Base-by-base conservation (phyloP, 2,329 filamentous ascomycete genomes). In the Epicoccum nigrum region DNA sequence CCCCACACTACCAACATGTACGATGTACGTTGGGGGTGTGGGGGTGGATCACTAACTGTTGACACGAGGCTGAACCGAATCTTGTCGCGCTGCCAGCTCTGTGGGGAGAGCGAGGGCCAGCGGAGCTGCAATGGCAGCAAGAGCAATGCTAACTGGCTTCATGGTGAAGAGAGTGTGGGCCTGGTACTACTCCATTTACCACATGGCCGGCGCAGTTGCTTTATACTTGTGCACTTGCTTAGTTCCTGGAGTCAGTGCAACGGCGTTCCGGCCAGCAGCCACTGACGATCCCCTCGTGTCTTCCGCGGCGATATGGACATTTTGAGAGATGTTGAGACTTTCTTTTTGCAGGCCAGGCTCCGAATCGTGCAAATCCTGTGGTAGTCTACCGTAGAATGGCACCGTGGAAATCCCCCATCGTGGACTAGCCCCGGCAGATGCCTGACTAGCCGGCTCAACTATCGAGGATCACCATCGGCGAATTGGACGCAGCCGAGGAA, bases 91-190 rank as follows among this genome's bases (percentile, higher is more conserved):
- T 15, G 30, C 23, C 2, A 60, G 30, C 17, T 43, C 32, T 5
- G 48, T 41, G 16, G 55, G 53, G 3, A 52, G 50, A 15, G 50
- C 44, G 12, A 52, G 27, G 5, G 37, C 40, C 9, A 60, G 16
- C 11, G 47, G 45, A 2, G 50, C 42, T 16, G 41, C 45, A 4
- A 60, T 17, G 31, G 47, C 55, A 48, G 50, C 53, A 6, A 58
- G 42, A 23, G 39, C 35, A 23, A 54, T 35, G 17, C 25, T 47
- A 8, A 46, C 32, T 28, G 51, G 8, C 45, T 54, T 60, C 55
- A 60, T 56, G 15, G 20, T 43, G 39, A 15, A 12, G 12, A 8
- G 9, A 19, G 32, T 15, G 15, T 25, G 25, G 17, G 4, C n/a
- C 7, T 25, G 19, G 7, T 42, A 4, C 5, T 13, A 7, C 42